A percentile compares a stretch with the other conserved stretches of the same genome.
These are phyloP conservation scores for Exidia glandulosa DNA, from an alignment of 768 basidiomycete genomes.

Conservation along the genomic window DNA sequence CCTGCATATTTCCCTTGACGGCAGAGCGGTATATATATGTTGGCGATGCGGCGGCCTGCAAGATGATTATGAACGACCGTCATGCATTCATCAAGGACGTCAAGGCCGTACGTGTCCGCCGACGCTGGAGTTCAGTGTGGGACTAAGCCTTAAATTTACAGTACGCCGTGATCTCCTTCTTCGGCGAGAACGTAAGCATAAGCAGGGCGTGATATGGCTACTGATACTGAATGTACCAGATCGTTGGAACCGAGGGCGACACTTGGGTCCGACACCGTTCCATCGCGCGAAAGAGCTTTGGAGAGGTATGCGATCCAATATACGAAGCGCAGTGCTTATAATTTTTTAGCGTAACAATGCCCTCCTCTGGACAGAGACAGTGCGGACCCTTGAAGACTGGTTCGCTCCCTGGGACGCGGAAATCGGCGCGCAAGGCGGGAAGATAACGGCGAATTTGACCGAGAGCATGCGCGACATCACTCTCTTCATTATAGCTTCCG, in stretches of 20 bases:
- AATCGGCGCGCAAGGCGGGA: not conserved
- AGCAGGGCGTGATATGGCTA: not conserved
- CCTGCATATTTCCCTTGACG: too few species aligned
- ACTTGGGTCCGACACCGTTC: not conserved
- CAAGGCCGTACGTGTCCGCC: not conserved
- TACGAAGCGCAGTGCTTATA: not conserved
- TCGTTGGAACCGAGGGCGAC: not conserved
- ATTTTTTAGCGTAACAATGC: not conserved
- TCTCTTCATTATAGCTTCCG: slow-evolving; percentile 24
- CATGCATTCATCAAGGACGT: not conserved
- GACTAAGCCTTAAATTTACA: not conserved
- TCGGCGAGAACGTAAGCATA: not conserved
- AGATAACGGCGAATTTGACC: not conserved
- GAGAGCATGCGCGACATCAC: not conserved
- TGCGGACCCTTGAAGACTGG: not conserved
- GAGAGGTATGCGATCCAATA: not conserved
- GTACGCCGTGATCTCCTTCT: not conserved
- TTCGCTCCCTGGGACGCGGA: not conserved
- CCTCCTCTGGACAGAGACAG: not conserved
- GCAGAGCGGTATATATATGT: not conserved
- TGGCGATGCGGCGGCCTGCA: not conserved
- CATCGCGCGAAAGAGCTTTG: not conserved
- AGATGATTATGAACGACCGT: not conserved
- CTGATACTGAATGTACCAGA: not conserved
- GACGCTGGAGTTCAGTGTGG: not conserved